phyloP scores from a whole-genome alignment of 164 flowering plant species.

The Umbilicus rupestris region DNA sequence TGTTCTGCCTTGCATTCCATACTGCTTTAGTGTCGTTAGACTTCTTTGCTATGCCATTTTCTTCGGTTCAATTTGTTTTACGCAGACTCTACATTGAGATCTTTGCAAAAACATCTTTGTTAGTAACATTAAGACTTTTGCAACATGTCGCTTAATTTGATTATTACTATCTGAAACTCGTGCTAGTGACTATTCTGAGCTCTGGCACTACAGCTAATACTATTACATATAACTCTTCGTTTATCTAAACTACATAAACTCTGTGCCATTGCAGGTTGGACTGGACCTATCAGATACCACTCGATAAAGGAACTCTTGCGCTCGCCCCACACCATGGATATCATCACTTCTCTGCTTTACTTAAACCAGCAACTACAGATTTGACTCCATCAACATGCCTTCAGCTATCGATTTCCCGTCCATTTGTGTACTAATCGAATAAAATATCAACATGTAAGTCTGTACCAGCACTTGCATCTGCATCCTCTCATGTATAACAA shows the following conservation, averaged over 20 bases:
- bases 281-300: not conserved
- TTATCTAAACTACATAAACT: not conserved
- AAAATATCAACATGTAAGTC: not conserved
- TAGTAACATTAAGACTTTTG: no score
- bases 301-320: not conserved
- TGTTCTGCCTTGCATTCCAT: not conserved
- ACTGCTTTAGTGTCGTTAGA: no score
- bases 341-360: not conserved
- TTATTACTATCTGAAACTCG: not conserved
- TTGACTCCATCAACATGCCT: not conserved
- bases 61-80: no score
- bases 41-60: no score
- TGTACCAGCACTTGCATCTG: not conserved
- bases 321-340: not conserved
- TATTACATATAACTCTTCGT: not conserved
- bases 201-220: not conserved
- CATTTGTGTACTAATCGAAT: not conserved
- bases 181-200: not conserved
- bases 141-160: no score
- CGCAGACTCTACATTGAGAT: no score
- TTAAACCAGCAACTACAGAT: not conserved
- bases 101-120: no score
- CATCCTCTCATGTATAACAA: not conserved
- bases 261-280: not conserved
- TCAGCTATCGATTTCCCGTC: not conserved